These are phyloP conservation scores for Garcia nutans DNA, from an alignment of 345 rosid genomes.

Conservation along the genomic window DNA sequence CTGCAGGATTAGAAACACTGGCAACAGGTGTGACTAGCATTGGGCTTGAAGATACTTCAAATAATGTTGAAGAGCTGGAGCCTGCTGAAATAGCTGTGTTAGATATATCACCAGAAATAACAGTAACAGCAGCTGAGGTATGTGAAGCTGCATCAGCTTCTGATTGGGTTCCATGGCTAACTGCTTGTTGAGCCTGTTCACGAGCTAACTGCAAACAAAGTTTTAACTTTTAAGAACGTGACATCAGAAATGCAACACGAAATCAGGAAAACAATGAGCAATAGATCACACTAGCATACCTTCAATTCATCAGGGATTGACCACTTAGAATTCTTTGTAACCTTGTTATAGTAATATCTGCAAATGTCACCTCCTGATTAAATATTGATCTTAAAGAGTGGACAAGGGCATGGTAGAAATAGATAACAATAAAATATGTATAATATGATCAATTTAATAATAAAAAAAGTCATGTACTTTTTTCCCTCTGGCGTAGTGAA, in stretches of 20 bases:
- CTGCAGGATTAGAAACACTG: constrained; percentile 37
- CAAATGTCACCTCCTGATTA: constrained; percentile 16
- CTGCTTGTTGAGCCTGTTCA: constrained; percentile 71
- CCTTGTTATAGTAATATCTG: constrained; percentile 95
- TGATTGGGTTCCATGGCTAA: constrained; percentile 41
- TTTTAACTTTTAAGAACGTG: constrained; percentile 18
- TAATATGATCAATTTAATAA: neutral
- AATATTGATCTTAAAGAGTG: neutral
- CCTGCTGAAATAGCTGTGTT: constrained; percentile 39
- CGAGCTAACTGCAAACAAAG: constrained; percentile 75
- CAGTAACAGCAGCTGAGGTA: constrained; percentile 39
- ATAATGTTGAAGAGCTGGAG: constrained; percentile 38
- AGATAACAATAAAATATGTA: neutral
- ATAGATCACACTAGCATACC: constrained; percentile 43
- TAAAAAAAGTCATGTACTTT: constrained; percentile 40
- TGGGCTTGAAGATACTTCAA: constrained; percentile 60
- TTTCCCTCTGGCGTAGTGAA: constrained; percentile 86
- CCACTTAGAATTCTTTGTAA: constrained; percentile 94
- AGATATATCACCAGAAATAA: constrained; percentile 42
- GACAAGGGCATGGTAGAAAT: neutral
- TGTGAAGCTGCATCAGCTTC: constrained; percentile 47
- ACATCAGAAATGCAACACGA: constrained; percentile 22
- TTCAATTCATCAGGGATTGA: constrained; percentile 91
- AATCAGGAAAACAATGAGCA: constrained; percentile 10
- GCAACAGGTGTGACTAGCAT: constrained; percentile 47